Evolutionary conservation across 2,329 filamentous ascomycete species (phyloP), one percentile per base, ranked within the genome.

Genomic region (Neonectria coccinea): DNA sequence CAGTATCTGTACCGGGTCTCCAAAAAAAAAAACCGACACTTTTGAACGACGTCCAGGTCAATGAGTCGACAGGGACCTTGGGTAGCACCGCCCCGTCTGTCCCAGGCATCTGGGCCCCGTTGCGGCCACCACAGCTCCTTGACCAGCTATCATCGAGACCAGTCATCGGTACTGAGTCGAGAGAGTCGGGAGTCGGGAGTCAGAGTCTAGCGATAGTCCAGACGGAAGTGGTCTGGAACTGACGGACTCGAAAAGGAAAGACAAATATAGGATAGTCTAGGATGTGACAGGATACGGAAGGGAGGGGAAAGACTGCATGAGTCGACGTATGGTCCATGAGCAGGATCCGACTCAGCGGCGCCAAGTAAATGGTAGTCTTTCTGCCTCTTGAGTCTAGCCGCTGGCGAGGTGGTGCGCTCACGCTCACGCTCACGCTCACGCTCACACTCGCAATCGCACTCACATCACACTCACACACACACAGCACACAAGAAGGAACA

Each of bases 51-150:
- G 56, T 27, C 45, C 44, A 58, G 48, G 31, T 45, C 47, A 22
- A 48, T 31, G 33, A 52, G 16, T 48, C 47, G 22, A 36, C 61
- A 64, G 61, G 61, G 61, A 31, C 41, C 61, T 54, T 55, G 45
- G 52, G 50, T 51, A 52, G 47, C 62, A 52, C 47, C 36, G 56
- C 53, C 57, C 56, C 59, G 45, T 54, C 25, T 39, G 56, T 61
- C 58, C 58, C 69, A 62, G 51, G 64, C 57, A 62, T 58, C 62
- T 70, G 64, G 60, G 20, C 64, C 62, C 59, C 16, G n/a, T 47
- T 39, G 33, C 55, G 22, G 44, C 39, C 55, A 62, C 44, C 41
- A 56, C 55, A 56, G 44, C 61, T 55, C 54, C 51, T 64, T 33
- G 61, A 44, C 60, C 55, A 56, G 42, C 56, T 18, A 55, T 66